These are phyloP conservation scores for Aschersonia sp. DNA, from an alignment of 2,329 filamentous ascomycete genomes.

Conservation along the genomic window DNA sequence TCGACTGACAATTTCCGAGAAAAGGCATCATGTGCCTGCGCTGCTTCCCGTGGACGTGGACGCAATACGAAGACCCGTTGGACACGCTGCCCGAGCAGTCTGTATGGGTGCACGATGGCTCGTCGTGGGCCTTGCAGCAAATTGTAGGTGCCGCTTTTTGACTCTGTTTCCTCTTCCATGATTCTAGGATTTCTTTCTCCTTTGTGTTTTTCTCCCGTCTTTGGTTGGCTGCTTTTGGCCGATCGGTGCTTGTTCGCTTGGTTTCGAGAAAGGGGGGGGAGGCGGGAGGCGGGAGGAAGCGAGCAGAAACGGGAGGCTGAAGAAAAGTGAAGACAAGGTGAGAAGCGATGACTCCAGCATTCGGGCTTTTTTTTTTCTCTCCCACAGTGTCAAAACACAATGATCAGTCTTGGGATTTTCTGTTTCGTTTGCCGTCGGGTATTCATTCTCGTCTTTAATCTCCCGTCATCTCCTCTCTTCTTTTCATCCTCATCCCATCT, in stretches of 20 bases:
- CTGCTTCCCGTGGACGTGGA: conserved; percentile 36
- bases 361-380: too few relatives aligned
- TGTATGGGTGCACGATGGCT: conserved; percentile 24
- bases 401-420: not conserved
- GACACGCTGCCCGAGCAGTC: conserved; percentile 24
- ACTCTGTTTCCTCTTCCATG: not conserved
- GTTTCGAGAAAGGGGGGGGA: not conserved
- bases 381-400: too few relatives aligned
- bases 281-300: not conserved
- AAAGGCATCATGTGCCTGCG: conserved; percentile 34
- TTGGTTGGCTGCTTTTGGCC: not conserved
- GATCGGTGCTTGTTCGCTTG: not conserved
- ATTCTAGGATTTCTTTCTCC: not conserved
- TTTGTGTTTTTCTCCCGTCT: not conserved
- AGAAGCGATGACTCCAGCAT: not conserved
- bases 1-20: not conserved
- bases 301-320: not conserved
- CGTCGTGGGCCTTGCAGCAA: conserved; percentile 20
- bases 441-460: not conserved
- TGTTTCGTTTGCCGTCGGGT: not conserved
- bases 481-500: not conserved
- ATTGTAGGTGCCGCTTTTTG: conserved; percentile 17
- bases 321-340: conserved; percentile 4
- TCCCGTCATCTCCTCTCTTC: not conserved
- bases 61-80: conserved; percentile 27